Evolutionary conservation across 768 basidiomycete species (phyloP).

Genomic region (Leccinum barrowsii): DNA sequence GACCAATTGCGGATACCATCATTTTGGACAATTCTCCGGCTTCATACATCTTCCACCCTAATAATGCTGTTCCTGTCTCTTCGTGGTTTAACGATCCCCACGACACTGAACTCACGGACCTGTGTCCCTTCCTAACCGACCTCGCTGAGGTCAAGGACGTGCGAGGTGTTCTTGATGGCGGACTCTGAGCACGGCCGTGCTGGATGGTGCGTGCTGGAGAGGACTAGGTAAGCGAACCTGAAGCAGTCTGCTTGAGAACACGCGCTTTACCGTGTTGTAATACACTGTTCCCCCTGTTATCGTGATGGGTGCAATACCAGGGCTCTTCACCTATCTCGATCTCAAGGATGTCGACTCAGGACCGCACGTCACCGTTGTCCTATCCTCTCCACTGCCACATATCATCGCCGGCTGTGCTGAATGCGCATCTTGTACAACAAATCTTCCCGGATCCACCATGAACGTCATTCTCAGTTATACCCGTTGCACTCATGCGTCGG

Average conservation of each 20-base stretch:
- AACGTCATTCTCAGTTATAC: constrained; percentile 20
- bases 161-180: constrained; percentile 85
- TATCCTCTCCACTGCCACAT: constrained; percentile 2
- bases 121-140: constrained; percentile 92
- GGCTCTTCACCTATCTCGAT: constrained; percentile 17
- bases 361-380: neutral
- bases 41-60: constrained; percentile 98
- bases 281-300: constrained; percentile 26
- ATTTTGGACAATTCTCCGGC: constrained; percentile 99
- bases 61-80: constrained; percentile 98
- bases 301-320: constrained; percentile 30
- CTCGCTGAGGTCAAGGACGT: constrained; percentile 84
- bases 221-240: constrained; percentile 13
- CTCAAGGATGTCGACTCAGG: constrained; percentile 8
- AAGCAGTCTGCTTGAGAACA: constrained; percentile 21
- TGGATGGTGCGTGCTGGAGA: constrained; percentile 18
- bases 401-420: constrained; percentile 11
- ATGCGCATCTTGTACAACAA: constrained; percentile 24
- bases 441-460: constrained; percentile 9
- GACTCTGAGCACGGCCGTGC: constrained; percentile 45
- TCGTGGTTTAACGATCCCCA: constrained; percentile 99
- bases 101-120: constrained; percentile 94
- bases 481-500: constrained; percentile 26
- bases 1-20: constrained; percentile 90
- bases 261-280: constrained; percentile 28